Base-by-base conservation (phyloP, 129 eudicot species). In the Arctium minus region DNA sequence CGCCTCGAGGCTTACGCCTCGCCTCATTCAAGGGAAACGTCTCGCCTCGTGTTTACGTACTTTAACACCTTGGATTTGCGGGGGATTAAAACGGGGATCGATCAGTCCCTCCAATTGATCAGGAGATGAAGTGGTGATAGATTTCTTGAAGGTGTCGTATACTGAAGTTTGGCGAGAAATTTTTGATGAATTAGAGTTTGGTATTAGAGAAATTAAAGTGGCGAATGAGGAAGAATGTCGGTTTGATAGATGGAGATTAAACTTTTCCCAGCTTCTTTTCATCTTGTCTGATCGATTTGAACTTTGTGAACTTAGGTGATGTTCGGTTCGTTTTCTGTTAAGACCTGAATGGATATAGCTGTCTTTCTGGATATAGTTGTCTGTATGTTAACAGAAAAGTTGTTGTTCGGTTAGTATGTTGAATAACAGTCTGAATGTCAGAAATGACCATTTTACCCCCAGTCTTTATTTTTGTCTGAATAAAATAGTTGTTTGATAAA, bases 81-180 rank as follows among this genome's bases (percentile, higher is more conserved):
- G 85, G 15, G 70, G 29, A 36, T 79, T 75, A 4, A 85, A 67
- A 48, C 83, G 77, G 65, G 89, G 84, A 79, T 87, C 88, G 56
- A 87, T 62, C 39, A 91, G 68, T 71, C 90, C 88, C 31, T 80
- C 84, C 12, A 89, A 88, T 53, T 80, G 80, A 82, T 91, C 88
- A 7, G 90, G 71, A 56, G 88, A 22, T 33, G 78, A 77, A 73
- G 86, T 80, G 85, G 40, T 79, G 76, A 89, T 30, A 71, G 83
- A 70, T 82, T 90, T 88, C 53, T 62, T 75, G 83, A 84, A 82
- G 78, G 67, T 1, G 62, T n/a, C 65, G 67, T 22, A 30, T 22
- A 72, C 17, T 69, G 74, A 80, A 6, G 38, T 73, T 72, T 82
- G 88, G 78, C 80, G 86, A 83, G 80, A 81, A 74, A 82, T n/a